Percentiles rank a stretch among this genome's conserved stretches.
Evolutionary conservation across 1,284 basidiomycete genomes (phyloP).

Genomic region (Ceratobasidium sp.): DNA sequence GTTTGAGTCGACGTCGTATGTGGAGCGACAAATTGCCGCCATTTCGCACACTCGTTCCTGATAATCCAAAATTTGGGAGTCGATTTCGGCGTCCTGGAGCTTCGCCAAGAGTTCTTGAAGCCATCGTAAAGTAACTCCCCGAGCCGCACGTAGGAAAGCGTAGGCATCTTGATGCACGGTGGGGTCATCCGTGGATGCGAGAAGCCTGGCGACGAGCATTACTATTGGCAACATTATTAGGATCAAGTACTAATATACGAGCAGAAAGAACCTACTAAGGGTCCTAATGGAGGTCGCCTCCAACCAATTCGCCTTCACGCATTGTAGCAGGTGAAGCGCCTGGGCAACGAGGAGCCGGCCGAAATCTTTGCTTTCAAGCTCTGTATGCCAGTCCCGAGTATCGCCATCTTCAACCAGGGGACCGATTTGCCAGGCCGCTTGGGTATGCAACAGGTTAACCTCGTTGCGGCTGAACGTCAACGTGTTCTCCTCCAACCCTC

Average conservation of each 20-base stretch:
- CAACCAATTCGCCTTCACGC: conserved; percentile 39
- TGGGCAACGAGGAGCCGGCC: conserved; percentile 12
- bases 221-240: neutral
- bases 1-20: conserved; percentile 49
- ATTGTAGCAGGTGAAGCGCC: neutral
- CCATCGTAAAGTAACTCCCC: conserved; percentile 16
- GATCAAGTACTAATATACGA: too few species aligned
- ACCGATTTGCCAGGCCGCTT: conserved; percentile 55
- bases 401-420: neutral
- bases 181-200: neutral
- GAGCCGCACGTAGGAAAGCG: conserved; percentile 12
- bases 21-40: conserved; percentile 46
- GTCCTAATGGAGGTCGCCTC: conserved; percentile 20
- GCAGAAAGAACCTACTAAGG: neutral
- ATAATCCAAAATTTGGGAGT: conserved; percentile 5
- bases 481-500: conserved; percentile 58
- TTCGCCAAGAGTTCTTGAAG: neutral
- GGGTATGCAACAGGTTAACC: conserved; percentile 60
- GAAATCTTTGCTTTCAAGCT: conserved; percentile 10
- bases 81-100: neutral
- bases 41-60: conserved; percentile 45
- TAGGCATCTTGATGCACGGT: neutral
- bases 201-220: conserved; percentile 30
- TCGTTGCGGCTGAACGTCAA: conserved; percentile 59
- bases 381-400: conserved; percentile 38